These are phyloP conservation scores for Acanthamoeba quina DNA, from an alignment of 208 protist species.

Conservation along the genomic window DNA sequence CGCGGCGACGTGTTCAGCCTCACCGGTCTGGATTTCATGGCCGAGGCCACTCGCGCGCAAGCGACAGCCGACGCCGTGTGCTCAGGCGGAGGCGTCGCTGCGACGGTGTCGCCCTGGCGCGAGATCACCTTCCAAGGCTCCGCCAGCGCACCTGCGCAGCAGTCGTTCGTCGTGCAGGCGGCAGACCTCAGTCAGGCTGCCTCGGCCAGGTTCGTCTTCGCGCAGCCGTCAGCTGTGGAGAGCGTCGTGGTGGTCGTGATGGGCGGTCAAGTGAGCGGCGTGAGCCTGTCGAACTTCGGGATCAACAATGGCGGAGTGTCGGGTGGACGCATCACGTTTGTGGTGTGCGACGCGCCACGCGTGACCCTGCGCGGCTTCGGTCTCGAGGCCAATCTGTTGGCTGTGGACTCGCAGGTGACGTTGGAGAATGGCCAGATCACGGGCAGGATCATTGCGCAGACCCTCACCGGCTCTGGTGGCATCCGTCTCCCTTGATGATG, in stretches of 20 bases:
- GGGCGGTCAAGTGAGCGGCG: background rate
- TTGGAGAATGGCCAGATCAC: background rate
- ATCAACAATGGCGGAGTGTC: background rate
- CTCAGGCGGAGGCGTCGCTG: background rate
- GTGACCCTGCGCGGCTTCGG: background rate
- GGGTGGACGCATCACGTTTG: background rate
- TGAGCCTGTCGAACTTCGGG: background rate
- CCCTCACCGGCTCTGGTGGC: background rate
- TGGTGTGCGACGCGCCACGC: background rate
- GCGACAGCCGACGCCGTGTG: background rate
- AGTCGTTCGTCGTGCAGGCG: background rate
- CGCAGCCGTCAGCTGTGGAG: background rate
- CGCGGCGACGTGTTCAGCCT: background rate
- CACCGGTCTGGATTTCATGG: background rate
- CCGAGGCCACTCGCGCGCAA: background rate
- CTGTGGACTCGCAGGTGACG: background rate
- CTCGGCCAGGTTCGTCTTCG: background rate
- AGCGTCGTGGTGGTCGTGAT: background rate
- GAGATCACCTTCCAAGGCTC: background rate
- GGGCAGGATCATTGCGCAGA: background rate
- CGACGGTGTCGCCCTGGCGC: background rate
- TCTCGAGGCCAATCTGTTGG: conserved; percentile 6
- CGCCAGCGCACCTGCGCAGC: background rate
- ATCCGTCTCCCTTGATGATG: too few species aligned
- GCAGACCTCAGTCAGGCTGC: background rate